Evolutionary conservation across 352 stramenopile genomes (phyloP).

Genomic region (Phytopythium delawarense): DNA sequence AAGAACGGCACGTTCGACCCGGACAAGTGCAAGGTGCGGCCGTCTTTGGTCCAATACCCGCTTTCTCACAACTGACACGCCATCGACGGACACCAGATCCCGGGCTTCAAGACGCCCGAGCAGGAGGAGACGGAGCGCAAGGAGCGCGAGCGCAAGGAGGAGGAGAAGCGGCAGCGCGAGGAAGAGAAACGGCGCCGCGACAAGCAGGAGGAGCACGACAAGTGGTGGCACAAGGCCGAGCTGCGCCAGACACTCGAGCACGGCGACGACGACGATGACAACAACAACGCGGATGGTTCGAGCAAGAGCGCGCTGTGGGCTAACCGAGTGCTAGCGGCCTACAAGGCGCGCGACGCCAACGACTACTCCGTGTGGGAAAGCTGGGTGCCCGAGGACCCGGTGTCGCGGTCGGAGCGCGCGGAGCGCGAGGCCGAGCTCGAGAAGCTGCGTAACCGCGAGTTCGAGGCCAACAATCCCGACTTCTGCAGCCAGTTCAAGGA

Average conservation of each 20-base stretch:
- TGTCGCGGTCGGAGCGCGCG: constrained; percentile 55
- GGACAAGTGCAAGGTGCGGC: constrained; percentile 50
- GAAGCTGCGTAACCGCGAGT: constrained; percentile 62
- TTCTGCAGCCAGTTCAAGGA: constrained; percentile 81
- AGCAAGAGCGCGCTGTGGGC: constrained; percentile 29
- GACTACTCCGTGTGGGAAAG: constrained; percentile 77
- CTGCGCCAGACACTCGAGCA: constrained; percentile 40
- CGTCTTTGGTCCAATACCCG: no score
- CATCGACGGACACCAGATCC: constrained; percentile 32
- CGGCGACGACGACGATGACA: constrained; percentile 5
- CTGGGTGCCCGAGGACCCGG: constrained; percentile 74
- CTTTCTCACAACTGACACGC: no score
- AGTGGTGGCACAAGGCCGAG: constrained; percentile 66
- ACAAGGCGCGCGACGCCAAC: constrained; percentile 74
- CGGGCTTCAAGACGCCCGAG: constrained; percentile 70
- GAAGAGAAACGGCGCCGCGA: constrained; percentile 28
- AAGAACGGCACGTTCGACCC: constrained; percentile 80
- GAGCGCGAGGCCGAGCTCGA: constrained; percentile 49
- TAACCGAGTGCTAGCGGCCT: constrained; percentile 60
- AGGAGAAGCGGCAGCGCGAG: constrained; percentile 38
- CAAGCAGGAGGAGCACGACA: constrained; percentile 59
- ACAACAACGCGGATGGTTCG: constrained; percentile 5
- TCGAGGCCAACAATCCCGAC: constrained; percentile 71
- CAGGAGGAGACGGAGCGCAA: constrained; percentile 56
- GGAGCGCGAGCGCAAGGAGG: constrained; percentile 27